Evolutionary conservation across 2,329 filamentous ascomycete genomes (phyloP).

Genomic region (Cercospora sp.): DNA sequence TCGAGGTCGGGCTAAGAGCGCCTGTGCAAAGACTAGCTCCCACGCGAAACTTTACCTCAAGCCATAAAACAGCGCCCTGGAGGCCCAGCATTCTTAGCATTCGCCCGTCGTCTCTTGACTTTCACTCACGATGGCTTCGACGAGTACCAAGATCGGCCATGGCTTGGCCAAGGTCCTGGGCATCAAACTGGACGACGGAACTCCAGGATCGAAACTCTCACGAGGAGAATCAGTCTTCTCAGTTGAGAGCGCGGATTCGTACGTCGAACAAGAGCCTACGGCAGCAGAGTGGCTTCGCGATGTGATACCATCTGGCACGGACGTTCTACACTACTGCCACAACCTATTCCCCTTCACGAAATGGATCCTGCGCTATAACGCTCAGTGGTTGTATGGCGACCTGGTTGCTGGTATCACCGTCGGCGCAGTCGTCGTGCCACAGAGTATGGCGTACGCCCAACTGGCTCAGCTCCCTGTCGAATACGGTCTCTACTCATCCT

Average conservation of each 20-base stretch:
- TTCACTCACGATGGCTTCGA: slow-evolving; percentile 33
- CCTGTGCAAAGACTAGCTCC: slow-evolving; percentile 9
- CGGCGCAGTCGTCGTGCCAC: slow-evolving; percentile 83
- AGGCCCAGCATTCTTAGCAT: slow-evolving; percentile 13
- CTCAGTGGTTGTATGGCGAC: slow-evolving; percentile 86
- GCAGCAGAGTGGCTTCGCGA: slow-evolving; percentile 69
- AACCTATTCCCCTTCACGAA: slow-evolving; percentile 81
- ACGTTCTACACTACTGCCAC: slow-evolving; percentile 61
- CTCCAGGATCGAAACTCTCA: slow-evolving; percentile 58
- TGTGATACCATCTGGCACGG: slow-evolving; percentile 58
- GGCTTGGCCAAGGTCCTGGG: slow-evolving; percentile 74
- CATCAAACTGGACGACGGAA: slow-evolving; percentile 74
- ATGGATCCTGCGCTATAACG: slow-evolving; percentile 90
- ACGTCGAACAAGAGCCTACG: slow-evolving; percentile 79
- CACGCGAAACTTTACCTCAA: slow-evolving; percentile 1
- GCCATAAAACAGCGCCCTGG: slow-evolving; percentile 8
- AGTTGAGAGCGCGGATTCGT: slow-evolving; percentile 69
- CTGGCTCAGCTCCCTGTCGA: slow-evolving; percentile 77
- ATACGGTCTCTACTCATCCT: slow-evolving; percentile 90
- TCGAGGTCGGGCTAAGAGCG: slow-evolving; percentile 6
- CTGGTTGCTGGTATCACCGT: slow-evolving; percentile 80
- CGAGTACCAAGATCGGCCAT: slow-evolving; percentile 64
- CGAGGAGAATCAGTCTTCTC: slow-evolving; percentile 80
- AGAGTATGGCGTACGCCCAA: slow-evolving; percentile 92
- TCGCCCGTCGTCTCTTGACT: slow-evolving; percentile 11